Evolutionary conservation across 2,329 filamentous ascomycete genomes (phyloP).

Genomic region (Trichophyton schoenleinii): DNA sequence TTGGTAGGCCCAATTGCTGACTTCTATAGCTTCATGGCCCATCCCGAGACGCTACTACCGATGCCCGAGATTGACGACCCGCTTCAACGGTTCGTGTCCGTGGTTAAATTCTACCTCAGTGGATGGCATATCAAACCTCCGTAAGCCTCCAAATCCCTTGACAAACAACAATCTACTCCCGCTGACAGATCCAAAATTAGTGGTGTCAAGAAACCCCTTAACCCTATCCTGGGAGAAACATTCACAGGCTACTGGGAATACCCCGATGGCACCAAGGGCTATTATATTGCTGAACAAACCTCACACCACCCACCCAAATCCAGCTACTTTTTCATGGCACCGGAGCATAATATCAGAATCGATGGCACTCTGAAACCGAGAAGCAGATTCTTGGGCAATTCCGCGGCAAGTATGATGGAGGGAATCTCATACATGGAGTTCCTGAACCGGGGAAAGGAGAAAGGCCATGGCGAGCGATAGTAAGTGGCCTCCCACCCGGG

Average conservation of each 20-base stretch:
- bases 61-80: slow-evolving; percentile 84
- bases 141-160: slow-evolving; percentile 43
- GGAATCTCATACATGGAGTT: slow-evolving; percentile 79
- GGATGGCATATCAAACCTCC: slow-evolving; percentile 98
- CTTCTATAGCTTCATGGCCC: slow-evolving; percentile 84
- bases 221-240: slow-evolving; percentile 88
- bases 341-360: slow-evolving; percentile 84
- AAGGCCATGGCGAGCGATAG: slow-evolving; percentile 67
- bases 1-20: neutral
- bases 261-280: slow-evolving; percentile 68
- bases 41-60: slow-evolving; percentile 85
- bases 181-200: slow-evolving; percentile 35
- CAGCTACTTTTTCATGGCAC: slow-evolving; percentile 97
- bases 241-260: slow-evolving; percentile 96
- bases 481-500: slow-evolving; percentile 37
- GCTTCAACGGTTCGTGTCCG: slow-evolving; percentile 75
- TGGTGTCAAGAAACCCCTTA: slow-evolving; percentile 95
- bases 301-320: slow-evolving; percentile 98
- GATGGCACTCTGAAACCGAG: slow-evolving; percentile 90
- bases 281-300: slow-evolving; percentile 95
- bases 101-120: slow-evolving; percentile 95
- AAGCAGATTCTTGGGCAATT: slow-evolving; percentile 93
- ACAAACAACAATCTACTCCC: neutral
- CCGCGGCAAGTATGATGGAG: slow-evolving; percentile 96
- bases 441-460: slow-evolving; percentile 58